Base-by-base conservation (phyloP, 257 asterid genomes). In the Petunia secreta region DNA sequence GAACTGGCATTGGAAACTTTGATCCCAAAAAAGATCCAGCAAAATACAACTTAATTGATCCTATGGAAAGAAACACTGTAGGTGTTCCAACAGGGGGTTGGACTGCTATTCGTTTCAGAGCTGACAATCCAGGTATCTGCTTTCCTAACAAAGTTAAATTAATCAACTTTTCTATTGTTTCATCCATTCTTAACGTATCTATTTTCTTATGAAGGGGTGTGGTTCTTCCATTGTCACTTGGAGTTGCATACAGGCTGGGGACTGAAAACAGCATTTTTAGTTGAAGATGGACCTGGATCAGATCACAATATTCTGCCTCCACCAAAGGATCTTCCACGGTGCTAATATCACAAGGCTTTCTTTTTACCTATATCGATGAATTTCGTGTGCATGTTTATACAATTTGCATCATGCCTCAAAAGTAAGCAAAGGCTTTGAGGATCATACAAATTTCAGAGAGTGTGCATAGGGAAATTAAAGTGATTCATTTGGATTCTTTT, bases 241-340 rank as follows among this genome's bases (percentile, higher is more conserved):
- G 93, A 88, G 86, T 86, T 90, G 13, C 93, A 90, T 59, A 90
- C 93, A 1, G 93, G 90, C 0, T 88, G 93, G 93, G 93, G 93
- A 7, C 76, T 88, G 58, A 90, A 90, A 82, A 90, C 93, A 5
- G 91, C 93, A 37, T 86, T 88, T 75, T 79, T 90, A 15, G 92
- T 85, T 8, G 94, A 88, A 86, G 86, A 90, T 79, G 94, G 94
- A 77, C 84, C 91, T 1, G 85, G 87, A 71, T 67, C 85, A 34
- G 90, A 88, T 77, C 90, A 88, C 10, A 84, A 63, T 15, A 48
- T 90, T 71, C 80, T 88, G 64, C 91, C 91, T 63, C 91, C 91
- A 48, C 93, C 91, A 8, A 90, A 86, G 58, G 90, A 88, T 82
- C 93, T 90, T 62, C 93, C 91, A 62, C 66, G 68, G 1, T 90